A percentile compares a stretch with the other conserved stretches of the same genome.
phyloP scores from a whole-genome alignment of 495 filamentous ascomycete genomes.

The Annulohypoxylon nitens region DNA sequence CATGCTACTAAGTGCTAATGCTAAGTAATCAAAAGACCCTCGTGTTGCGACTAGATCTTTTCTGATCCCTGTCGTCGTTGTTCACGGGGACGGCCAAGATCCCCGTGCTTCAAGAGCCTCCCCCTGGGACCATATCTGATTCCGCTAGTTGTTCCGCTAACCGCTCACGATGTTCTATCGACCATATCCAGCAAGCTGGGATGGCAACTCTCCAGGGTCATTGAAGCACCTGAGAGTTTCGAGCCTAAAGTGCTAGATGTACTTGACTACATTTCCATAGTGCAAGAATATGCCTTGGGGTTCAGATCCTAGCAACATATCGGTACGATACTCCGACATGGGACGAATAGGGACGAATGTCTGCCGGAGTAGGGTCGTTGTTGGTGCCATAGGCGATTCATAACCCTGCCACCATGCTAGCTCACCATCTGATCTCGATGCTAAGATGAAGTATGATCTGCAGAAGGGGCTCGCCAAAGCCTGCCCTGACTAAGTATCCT shows the following conservation, averaged over 20 bases:
- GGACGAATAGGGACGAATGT: constrained; percentile 37
- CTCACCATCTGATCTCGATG: constrained; percentile 40
- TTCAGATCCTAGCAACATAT: constrained; percentile 9
- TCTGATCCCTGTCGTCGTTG: constrained; percentile 24
- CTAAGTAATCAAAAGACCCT: constrained; percentile 11
- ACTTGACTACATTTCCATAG: background rate
- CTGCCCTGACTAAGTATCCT: constrained; percentile 25
- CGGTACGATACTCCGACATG: constrained; percentile 12
- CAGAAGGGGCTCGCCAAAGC: constrained; percentile 47
- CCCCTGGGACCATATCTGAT: constrained; percentile 24
- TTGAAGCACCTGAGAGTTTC: constrained; percentile 13
- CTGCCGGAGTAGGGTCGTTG: constrained; percentile 26
- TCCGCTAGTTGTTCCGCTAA: constrained; percentile 36
- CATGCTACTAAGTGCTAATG: background rate
- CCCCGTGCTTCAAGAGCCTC: constrained; percentile 36
- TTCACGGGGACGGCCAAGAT: constrained; percentile 22
- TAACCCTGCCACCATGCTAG: constrained; percentile 43
- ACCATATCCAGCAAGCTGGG: constrained; percentile 16
- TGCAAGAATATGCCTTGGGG: background rate
- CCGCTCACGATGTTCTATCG: constrained; percentile 30
- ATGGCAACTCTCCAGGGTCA: background rate
- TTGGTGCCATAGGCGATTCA: constrained; percentile 24
- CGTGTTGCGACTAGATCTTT: constrained; percentile 12
- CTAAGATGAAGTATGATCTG: constrained; percentile 47
- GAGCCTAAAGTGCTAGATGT: background rate